Evolutionary conservation across 2,329 filamentous ascomycete genomes (phyloP), one percentile per base, ranked within the genome.

Genomic region (Chrysoporthe puriensis): DNA sequence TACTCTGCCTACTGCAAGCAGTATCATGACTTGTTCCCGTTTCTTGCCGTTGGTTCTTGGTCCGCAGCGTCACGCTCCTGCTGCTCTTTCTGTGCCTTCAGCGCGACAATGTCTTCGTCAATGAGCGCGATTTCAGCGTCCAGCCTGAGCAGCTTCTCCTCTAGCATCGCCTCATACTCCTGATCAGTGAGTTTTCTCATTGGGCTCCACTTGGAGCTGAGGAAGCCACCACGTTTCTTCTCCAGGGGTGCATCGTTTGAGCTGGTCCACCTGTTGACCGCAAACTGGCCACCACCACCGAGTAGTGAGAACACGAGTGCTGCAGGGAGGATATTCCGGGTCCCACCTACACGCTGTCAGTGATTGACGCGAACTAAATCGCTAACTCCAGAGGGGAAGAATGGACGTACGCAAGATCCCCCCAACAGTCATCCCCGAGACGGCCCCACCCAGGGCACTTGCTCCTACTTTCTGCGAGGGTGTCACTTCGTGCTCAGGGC

Each of bases 121-220:
- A 95, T 80, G 21, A 96, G 76, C 1, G 92, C 87, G 74, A 96
- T 91, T 72, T 95, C 91, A 3, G 88, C 91, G 71, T 96, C 89
- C 4, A 95, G 79, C 67, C 83, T 84, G 44, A 95, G 79, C 21
- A 94, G 77, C 78, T 89, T 93, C 75, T 94, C 91, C 70, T 86
- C 82, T 64, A 96, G 79, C 75, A 93, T 88, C 3, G 82, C 79
- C 70, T 86, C 86, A 74, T 96, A 96, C 68, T 95, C 88, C 58
- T 89, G 83, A 73, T 96, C 90, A 0, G 87, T 87, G 26, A 96
- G 78, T 1, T 83, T 83, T 70, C 84, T 90, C 74, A 96, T 80
- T 0, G 92, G 92, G 73, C 89, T 91, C 88, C 89, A 94, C 76
- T 86, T 91, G 56, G 87, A 90, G 66, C 88, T 86, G 52, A 86